Base-by-base conservation (phyloP, 1,284 basidiomycete species). In the Papiliotrema fonsecae region DNA sequence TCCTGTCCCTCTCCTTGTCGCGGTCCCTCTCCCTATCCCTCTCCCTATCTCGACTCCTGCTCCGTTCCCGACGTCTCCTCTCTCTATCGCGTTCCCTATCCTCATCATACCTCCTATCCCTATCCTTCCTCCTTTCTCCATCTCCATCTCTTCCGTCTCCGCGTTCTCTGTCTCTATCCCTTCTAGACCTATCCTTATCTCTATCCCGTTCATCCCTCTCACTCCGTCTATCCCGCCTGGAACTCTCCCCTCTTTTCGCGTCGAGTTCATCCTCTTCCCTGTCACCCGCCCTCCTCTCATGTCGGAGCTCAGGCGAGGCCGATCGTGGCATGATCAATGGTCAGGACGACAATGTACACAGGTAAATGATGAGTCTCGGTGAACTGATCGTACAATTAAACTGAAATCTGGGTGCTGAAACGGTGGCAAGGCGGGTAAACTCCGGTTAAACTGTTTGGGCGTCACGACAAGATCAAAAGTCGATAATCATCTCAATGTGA, bases 1-100 rank as follows among this genome's bases (percentile, higher is more conserved):
- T 41, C 27, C 57, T 50, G 22, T 55, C 41, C n/a, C 43, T 46
- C 31, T 47, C 56, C 13, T 52, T 51, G 10, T n/a, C n/a, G 50
- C 50, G 30, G 43, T 53, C 47, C 56, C 54, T 21, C 56, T 45
- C 34, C 44, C 58, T 32, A 50, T 49, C 51, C 47, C 53, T 55
- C 24, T 59, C 50, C 25, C 50, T 25, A 22, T 54, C 50, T 18
- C 51, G 41, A 26, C 67, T 56, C 45, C 65, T 58, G 60, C 54
- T 55, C 55, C 39, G 18, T 4, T 49, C 37, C 26, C 44, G 24
- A 6, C 57, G 46, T 13, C 61, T 52, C 22, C 57, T 52, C 41
- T 65, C 60, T 21, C 58, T 50, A 34, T 70, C 62, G 41, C 54
- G 44, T 32, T 63, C 56, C 24, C 59, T 49, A 24, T 69, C 60